Evolutionary conservation across 208 protist species (phyloP).

Genomic region (Giardia muris): DNA sequence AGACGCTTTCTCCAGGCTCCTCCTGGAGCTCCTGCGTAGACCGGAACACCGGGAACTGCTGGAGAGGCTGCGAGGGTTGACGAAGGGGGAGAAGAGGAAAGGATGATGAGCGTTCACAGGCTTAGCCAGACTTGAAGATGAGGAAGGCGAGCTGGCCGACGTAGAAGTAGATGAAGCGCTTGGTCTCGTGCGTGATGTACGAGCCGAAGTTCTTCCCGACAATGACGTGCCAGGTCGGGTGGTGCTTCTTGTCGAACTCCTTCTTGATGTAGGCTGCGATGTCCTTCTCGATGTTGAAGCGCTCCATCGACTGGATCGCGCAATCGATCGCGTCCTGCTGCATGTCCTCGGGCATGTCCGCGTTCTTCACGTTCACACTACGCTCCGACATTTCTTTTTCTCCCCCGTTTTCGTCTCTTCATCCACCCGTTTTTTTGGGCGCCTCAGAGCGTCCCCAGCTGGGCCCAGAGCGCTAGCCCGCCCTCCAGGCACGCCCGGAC

Average conservation of each 20-base stretch:
- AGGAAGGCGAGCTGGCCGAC: constrained; percentile 93
- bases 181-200: constrained; percentile 98
- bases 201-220: constrained; percentile 98
- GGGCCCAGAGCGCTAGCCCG: too few relatives aligned
- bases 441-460: too few relatives aligned
- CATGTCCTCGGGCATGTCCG: constrained; percentile 64
- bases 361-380: constrained; percentile 56
- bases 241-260: constrained; percentile 90
- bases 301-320: constrained; percentile 83
- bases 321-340: constrained; percentile 88
- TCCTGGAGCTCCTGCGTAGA: background rate
- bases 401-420: background rate
- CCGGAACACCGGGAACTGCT: background rate
- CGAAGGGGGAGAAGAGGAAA: too few relatives aligned
- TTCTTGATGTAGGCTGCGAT: constrained; percentile 99
- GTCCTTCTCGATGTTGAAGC: constrained; percentile 98
- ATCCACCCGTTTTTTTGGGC: too few relatives aligned
- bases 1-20: background rate
- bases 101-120: background rate
- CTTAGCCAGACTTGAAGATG: constrained; percentile 83
- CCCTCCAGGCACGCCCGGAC: too few relatives aligned
- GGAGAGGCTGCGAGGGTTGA: too few relatives aligned
- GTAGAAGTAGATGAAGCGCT: constrained; percentile 98
- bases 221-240: constrained; percentile 99
- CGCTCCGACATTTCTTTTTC: constrained; percentile 39